Conservation (phyloP, 768 basidiomycete genomes). For the Tricholoma saponaceum region DNA sequence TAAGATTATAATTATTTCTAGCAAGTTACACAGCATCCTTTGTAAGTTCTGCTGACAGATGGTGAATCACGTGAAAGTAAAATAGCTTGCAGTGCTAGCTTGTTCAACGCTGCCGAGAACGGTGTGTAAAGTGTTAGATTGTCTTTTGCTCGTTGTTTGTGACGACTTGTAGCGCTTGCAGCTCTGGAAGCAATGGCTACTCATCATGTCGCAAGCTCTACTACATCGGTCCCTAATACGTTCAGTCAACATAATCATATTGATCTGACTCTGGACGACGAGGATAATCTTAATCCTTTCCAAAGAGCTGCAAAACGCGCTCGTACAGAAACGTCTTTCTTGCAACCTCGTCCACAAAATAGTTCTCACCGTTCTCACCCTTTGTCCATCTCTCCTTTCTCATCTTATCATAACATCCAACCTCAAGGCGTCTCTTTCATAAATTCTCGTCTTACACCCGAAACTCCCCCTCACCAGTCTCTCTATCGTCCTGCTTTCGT, state of each 20-base stretch:
- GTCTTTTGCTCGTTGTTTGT: not conserved
- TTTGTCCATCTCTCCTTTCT: conserved; percentile 14
- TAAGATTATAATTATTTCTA: too few relatives aligned
- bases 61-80: not conserved
- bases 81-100: not conserved
- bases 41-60: conserved; percentile 1
- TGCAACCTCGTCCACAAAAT: conserved; percentile 7
- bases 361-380: too few relatives aligned
- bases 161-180: not conserved
- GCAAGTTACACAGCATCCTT: too few relatives aligned
- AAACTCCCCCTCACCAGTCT: conserved; percentile 15
- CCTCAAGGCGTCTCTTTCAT: conserved; percentile 15
- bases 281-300: conserved; percentile 34
- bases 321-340: conserved; percentile 29
- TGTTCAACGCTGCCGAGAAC: not conserved
- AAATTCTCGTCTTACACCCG: conserved; percentile 10
- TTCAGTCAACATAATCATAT: conserved; percentile 30
- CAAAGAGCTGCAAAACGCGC: conserved; percentile 38
- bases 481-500: conserved; percentile 49
- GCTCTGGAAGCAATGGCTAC: not conserved
- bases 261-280: conserved; percentile 71
- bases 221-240: not conserved
- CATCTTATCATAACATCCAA: conserved; percentile 18
- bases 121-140: not conserved
- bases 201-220: not conserved